Percentiles rank a stretch among this genome's conserved stretches.
These are phyloP conservation scores for Adiantum capillusveneris DNA, from an alignment of 75 land plant genomes.

Conservation along the genomic window DNA sequence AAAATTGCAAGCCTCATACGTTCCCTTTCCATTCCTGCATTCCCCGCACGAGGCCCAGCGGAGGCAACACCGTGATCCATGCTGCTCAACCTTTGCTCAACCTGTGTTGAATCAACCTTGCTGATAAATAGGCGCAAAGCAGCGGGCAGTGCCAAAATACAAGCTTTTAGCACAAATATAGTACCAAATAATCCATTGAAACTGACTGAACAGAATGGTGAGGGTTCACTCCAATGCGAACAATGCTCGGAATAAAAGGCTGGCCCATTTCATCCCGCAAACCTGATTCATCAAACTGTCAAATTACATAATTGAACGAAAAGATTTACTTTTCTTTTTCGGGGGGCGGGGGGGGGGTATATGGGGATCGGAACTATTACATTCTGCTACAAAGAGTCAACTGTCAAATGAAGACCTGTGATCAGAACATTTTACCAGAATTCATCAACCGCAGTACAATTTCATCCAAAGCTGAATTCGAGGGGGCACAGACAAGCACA, in stretches of 20 bases:
- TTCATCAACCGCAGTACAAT: constrained; percentile 79
- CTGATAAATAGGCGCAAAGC: neutral
- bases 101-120: constrained; percentile 19
- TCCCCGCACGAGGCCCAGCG: constrained; percentile 41
- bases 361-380: no score
- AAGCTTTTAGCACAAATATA: constrained; percentile 9
- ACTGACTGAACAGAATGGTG: constrained; percentile 88
- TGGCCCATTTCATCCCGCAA: constrained; percentile 82
- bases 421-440: constrained; percentile 47
- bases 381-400: no score
- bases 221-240: constrained; percentile 81
- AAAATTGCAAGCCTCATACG: constrained; percentile 66
- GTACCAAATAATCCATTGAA: constrained; percentile 87
- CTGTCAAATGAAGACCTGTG: no score
- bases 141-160: neutral
- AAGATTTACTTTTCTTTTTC: no score
- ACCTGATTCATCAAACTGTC: constrained; percentile 36
- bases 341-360: no score
- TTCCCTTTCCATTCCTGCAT: constrained; percentile 54
- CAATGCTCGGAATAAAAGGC: constrained; percentile 78
- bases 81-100: constrained; percentile 59
- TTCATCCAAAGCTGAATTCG: constrained; percentile 96
- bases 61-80: constrained; percentile 38
- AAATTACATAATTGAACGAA: constrained; percentile 1
- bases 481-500: constrained; percentile 98